These are phyloP conservation scores for Kodamaea neixiangensis DNA, from an alignment of 805 yeast species.

Conservation along the genomic window DNA sequence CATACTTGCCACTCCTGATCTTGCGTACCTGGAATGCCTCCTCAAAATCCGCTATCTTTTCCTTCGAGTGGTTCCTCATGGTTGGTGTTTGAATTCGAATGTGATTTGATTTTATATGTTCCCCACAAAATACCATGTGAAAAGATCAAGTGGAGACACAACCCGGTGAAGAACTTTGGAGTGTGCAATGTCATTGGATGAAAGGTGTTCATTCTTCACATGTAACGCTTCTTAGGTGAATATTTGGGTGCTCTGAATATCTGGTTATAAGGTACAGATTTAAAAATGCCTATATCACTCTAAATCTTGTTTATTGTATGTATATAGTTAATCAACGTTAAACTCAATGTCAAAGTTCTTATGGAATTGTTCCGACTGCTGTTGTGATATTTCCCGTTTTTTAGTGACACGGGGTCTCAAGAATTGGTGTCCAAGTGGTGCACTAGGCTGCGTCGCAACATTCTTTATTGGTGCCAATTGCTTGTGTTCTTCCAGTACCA, in stretches of 20 bases:
- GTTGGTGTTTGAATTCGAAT: not conserved
- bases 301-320: not conserved
- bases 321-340: not conserved
- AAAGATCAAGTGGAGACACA: not conserved
- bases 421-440: not conserved
- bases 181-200: not conserved
- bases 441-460: not conserved
- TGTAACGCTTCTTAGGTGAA: too few relatives aligned
- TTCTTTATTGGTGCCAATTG: not conserved
- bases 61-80: not conserved
- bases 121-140: slow-evolving; percentile 4
- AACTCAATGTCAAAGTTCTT: slow-evolving; percentile 6
- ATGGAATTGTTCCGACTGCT: slow-evolving; percentile 7
- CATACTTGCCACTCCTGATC: slow-evolving; percentile 27
- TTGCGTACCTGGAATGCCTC: slow-evolving; percentile 33
- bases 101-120: not conserved
- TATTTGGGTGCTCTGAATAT: not conserved
- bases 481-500: not conserved
- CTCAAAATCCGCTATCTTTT: slow-evolving; percentile 24
- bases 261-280: not conserved
- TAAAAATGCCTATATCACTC: not conserved
- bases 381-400: slow-evolving; percentile 1
- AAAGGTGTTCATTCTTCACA: not conserved
- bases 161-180: not conserved
- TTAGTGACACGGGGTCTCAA: not conserved